Base-by-base conservation (phyloP, 1,284 basidiomycete genomes). In the Sanghuangporus baumii region DNA sequence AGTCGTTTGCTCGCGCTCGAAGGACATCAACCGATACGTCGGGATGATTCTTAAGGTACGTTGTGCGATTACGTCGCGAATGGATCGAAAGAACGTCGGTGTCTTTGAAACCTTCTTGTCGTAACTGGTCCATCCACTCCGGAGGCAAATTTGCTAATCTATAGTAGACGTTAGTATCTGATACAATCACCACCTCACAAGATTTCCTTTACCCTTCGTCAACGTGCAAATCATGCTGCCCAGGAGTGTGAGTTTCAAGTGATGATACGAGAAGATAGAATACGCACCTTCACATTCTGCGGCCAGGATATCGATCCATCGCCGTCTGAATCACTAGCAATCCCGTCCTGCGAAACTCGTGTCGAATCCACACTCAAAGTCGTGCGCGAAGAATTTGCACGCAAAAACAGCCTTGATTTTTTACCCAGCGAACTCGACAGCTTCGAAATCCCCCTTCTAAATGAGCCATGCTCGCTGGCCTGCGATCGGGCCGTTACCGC, bases 201-300 rank as follows among this genome's bases (percentile, higher is more conserved):
- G 18, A 16, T 54, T 34, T 9, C 14, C 36, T 37, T 65, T 71
- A 89, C 83, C 78, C 82, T 73, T 91, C 89, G 69, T 91, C 87
- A 37, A 91, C 87, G 71, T 91, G 89, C 18, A 91, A 82, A 70
- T 91, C 81, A 69, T 91, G 89, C 88, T 91, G 59, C 16, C 58
- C 16, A 57, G 16, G 61, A 34, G 59, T 34, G 55, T 60, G 55
- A 66, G 59, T 66, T 54, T 26, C 55, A 48, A 60, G 51, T 48
- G 37, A 12, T 11, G 40, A 52, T 18, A 23, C 14, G 38, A 26
- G 18, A n/a, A 16, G 50, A 23, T 26, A 16, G n/a, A 38, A 23
- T 52, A 72, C 84, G 57, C 71, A 86, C 88, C 80, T 88, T 85
- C 67, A 91, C 87, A 71, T 89, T 89, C 82, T 84, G 90, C 16